Evolutionary conservation across 73 alveolate genomes (phyloP).

Genomic region (Paramecium octaurelia): DNA sequence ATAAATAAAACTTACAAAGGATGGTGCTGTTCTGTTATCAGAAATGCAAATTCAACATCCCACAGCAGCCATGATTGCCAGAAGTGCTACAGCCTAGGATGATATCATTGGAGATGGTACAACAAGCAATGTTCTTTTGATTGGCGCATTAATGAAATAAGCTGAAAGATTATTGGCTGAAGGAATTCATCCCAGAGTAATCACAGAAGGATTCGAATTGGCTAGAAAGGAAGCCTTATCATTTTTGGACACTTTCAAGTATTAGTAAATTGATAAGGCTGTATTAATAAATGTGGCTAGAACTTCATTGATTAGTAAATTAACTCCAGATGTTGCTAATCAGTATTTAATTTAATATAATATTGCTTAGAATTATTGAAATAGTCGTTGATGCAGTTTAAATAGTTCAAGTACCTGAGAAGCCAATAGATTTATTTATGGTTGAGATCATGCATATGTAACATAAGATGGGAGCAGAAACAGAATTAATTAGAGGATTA

Average conservation of each 20-base stretch:
- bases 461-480: constrained; percentile 97
- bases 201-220: constrained; percentile 92
- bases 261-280: constrained; percentile 81
- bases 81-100: constrained; percentile 97
- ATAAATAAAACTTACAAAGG: constrained; percentile 94
- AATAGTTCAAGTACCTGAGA: constrained; percentile 89
- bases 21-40: constrained; percentile 92
- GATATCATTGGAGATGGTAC: constrained; percentile 99
- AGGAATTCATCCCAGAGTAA: constrained; percentile 94
- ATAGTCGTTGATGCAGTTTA: constrained; percentile 69
- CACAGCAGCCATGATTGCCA: constrained; percentile 97
- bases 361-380: not conserved
- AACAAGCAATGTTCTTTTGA: constrained; percentile 90
- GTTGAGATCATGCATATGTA: constrained; percentile 99
- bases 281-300: constrained; percentile 90
- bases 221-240: constrained; percentile 86
- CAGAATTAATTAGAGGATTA: constrained; percentile 98
- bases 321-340: constrained; percentile 80
- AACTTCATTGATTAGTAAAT: constrained; percentile 90
- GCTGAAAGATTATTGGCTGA: constrained; percentile 90
- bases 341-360: constrained; percentile 5
- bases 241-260: constrained; percentile 71
- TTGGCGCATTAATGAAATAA: constrained; percentile 91
- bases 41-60: constrained; percentile 97
- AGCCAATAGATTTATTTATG: constrained; percentile 87